Conservation (phyloP, 176 grass and related monocot genomes). For the Triticum aestivum region IWGSC_CS_RefSeq_v2.1 NC_057798.1:324139855-324140354, state of each 20-base stretch:
- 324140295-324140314: neutral
- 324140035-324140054: neutral
- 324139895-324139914: neutral
- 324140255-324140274: neutral
- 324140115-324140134: neutral
- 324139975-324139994: conserved; percentile 1
- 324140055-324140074: neutral
- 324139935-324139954: neutral
- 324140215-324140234: neutral
- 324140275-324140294: neutral
- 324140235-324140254: neutral
- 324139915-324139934: neutral
- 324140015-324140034: neutral
- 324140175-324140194: neutral
- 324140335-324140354: neutral
- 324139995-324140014: neutral
- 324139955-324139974: neutral
- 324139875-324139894: neutral
- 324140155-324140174: neutral
- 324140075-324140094: neutral
- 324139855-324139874: neutral
- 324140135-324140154: neutral
- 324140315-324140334: neutral
- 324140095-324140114: neutral
- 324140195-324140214: neutral